Conservation (phyloP, 108 stramenopile genomes). For the Cyclotella kingstonii region DNA sequence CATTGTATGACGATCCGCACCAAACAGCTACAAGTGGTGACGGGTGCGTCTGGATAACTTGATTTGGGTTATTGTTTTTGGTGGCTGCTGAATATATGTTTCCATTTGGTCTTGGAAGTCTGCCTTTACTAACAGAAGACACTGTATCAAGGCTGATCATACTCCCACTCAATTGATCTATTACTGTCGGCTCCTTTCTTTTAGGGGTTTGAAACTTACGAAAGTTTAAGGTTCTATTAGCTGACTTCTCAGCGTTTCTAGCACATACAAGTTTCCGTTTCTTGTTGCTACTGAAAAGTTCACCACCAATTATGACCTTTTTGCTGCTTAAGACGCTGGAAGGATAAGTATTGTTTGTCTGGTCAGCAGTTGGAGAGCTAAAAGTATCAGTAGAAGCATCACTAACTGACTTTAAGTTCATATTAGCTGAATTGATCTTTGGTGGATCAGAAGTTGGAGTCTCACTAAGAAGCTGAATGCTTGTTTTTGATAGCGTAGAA, state of each 20-base stretch:
- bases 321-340: background rate
- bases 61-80: slow-evolving; percentile 16
- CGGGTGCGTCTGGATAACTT: slow-evolving; percentile 32
- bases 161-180: background rate
- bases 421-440: no score
- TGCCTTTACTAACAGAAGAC: background rate
- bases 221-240: background rate
- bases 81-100: background rate
- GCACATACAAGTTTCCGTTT: slow-evolving; percentile 36
- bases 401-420: no score
- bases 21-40: slow-evolving; percentile 46
- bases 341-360: background rate
- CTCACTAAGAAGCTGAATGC: no score
- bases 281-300: slow-evolving; percentile 30
- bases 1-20: slow-evolving; percentile 31
- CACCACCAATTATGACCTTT: slow-evolving; percentile 2
- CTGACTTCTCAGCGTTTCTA: background rate
- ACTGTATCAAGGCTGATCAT: background rate
- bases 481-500: background rate
- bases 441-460: no score
- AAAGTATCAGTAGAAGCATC: slow-evolving; percentile 8
- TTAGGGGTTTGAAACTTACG: slow-evolving; percentile 44
- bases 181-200: background rate
- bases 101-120: background rate
- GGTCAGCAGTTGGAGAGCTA: background rate